Conservation (phyloP, 1,284 basidiomycete genomes). For the Cryptococcus amylolentus region DNA sequence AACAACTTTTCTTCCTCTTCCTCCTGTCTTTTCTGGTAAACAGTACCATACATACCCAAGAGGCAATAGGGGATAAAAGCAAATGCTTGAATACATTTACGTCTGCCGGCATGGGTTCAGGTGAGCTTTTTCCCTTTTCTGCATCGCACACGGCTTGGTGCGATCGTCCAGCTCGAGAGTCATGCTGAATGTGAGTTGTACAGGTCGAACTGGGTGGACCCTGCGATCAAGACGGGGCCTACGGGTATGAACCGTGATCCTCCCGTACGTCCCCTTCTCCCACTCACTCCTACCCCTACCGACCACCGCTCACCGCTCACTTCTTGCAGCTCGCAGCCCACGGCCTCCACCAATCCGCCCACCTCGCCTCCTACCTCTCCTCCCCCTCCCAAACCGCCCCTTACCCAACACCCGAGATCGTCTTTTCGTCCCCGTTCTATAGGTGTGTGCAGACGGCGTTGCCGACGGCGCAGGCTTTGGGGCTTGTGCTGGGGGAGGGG, state of each 20-base stretch:
- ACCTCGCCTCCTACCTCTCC: slow-evolving; percentile 36
- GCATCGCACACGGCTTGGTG: too few species aligned
- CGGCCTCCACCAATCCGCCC: slow-evolving; percentile 45
- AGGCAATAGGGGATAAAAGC: too few species aligned
- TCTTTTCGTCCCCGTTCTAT: slow-evolving; percentile 50
- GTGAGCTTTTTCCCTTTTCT: too few species aligned
- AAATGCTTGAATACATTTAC: slow-evolving; percentile 54
- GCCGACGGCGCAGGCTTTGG: slow-evolving; percentile 45
- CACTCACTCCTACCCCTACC: too few species aligned
- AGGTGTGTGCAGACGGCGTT: slow-evolving; percentile 54
- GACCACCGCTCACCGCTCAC: background rate
- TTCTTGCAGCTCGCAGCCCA: slow-evolving; percentile 48
- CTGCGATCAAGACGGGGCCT: slow-evolving; percentile 43
- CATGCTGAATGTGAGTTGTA: too few species aligned
- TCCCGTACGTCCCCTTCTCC: slow-evolving; percentile 35
- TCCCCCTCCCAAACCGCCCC: slow-evolving; percentile 15
- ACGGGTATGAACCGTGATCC: slow-evolving; percentile 53
- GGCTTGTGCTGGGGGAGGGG: slow-evolving; percentile 1
- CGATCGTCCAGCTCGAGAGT: background rate
- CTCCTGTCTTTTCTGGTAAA: too few species aligned
- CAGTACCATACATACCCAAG: too few species aligned
- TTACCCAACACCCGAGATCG: slow-evolving; percentile 39
- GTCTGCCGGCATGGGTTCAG: slow-evolving; percentile 54
- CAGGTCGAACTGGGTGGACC: slow-evolving; percentile 45
- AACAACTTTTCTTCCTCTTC: too few species aligned